A percentile compares a stretch with the other conserved stretches of the same genome.
Evolutionary conservation across 2,329 filamentous ascomycete species (phyloP).

Genomic region (Paraconiothyrium brasiliense): DNA sequence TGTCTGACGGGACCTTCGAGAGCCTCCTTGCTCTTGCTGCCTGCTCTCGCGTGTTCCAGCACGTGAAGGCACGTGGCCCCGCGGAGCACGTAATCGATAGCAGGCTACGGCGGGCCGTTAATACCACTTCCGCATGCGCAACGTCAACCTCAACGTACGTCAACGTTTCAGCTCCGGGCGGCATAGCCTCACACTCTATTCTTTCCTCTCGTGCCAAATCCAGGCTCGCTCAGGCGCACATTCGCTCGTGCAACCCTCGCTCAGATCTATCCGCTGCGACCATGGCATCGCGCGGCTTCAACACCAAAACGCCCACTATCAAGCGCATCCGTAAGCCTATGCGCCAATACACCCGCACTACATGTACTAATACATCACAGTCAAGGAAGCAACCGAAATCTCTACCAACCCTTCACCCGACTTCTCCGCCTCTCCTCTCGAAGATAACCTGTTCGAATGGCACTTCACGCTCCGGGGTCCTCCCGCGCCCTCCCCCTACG

Average conservation of each 20-base stretch:
- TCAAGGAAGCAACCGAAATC: constrained; percentile 91
- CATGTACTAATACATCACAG: constrained; percentile 53
- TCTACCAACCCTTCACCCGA: constrained; percentile 81
- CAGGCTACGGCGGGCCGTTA: constrained; percentile 6
- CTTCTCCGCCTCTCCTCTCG: constrained; percentile 84
- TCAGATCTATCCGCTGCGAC: constrained; percentile 9
- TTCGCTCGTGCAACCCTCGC: constrained; percentile 1
- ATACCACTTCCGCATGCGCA: constrained; percentile 9
- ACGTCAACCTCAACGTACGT: constrained; percentile 10
- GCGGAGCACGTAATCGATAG: constrained; percentile 4
- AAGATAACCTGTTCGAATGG: constrained; percentile 96
- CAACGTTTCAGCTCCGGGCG: constrained; percentile 8
- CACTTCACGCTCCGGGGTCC: constrained; percentile 97
- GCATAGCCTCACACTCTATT: background rate
- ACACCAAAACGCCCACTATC: constrained; percentile 83
- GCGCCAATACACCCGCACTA: constrained; percentile 37
- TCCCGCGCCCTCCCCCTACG: constrained; percentile 79
- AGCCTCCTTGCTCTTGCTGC: background rate
- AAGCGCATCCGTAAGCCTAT: constrained; percentile 76
- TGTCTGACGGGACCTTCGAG: too few relatives aligned
- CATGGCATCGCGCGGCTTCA: constrained; percentile 62
- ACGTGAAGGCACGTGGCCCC: background rate
- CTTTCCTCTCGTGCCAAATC: background rate
- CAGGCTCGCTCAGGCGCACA: background rate
- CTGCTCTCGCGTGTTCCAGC: background rate